Evolutionary conservation across 352 stramenopile species (phyloP).

Genomic region (Pythium inflatum): DNA sequence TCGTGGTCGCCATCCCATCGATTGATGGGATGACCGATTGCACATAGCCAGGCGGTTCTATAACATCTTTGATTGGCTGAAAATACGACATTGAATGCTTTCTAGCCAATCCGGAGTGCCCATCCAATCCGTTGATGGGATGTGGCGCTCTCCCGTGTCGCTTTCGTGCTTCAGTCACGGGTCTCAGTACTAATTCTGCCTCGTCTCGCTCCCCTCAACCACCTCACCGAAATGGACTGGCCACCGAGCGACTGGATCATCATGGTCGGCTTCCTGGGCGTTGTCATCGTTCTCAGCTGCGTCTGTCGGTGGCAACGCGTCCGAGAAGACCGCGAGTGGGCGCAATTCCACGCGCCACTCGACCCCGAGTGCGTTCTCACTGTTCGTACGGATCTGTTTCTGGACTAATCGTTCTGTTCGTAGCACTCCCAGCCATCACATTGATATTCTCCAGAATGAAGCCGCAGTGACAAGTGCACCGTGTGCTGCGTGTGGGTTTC

Average conservation of each 20-base stretch:
- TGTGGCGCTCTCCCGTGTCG: too few relatives aligned
- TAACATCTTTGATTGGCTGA: constrained; percentile 12
- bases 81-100: not conserved
- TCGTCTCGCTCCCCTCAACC: too few relatives aligned
- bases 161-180: too few relatives aligned
- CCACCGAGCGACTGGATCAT: constrained; percentile 16
- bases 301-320: not conserved
- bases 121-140: constrained; percentile 16
- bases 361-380: constrained; percentile 34
- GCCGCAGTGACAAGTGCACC: too few relatives aligned
- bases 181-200: too few relatives aligned
- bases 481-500: constrained; percentile 35
- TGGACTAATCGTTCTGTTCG: too few relatives aligned
- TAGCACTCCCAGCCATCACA: too few relatives aligned
- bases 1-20: constrained; percentile 16
- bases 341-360: constrained; percentile 31
- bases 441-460: too few relatives aligned
- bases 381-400: too few relatives aligned
- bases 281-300: not conserved
- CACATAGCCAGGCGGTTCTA: not conserved
- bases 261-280: not conserved
- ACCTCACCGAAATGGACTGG: too few relatives aligned
- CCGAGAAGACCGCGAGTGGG: constrained; percentile 31
- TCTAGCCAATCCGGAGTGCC: not conserved
- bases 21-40: not conserved